Base-by-base conservation (phyloP, 129 eudicot species). In the Centella asiatica region DNA sequence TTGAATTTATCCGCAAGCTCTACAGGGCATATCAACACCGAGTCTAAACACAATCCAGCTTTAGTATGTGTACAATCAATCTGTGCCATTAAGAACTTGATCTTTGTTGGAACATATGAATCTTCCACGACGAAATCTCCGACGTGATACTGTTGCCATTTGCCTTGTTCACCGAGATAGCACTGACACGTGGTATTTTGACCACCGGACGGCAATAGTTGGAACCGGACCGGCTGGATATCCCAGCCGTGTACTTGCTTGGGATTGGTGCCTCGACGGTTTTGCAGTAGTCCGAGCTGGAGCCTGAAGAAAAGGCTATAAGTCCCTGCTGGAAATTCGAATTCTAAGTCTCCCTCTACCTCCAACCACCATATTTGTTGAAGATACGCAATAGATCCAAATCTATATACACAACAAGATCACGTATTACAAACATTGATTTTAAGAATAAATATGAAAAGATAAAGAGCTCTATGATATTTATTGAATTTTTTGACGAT, bases 291-390 rank as follows among this genome's bases (percentile, higher is more conserved):
- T 76, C 95, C 86, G 1, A 92, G 77, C 17, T 66, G 83, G 3
- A 92, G 76, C n/a, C 90, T 66, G 56, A 92, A 92, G 80, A 72
- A 87, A 13, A 92, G 53, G 71, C 90, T 84, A 65, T 92, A 87
- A 15, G 66, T 73, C 7, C 98, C 96, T 5, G 68, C 40, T 0
- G 88, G 95, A 55, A 87, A 82, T 34, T 84, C 76, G 50, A 92
- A 84, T 49, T 92, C 95, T 15, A 92, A 49, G 50, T 73, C 77
- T 66, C 98, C 98, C 15, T 75, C 86, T 0, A 82, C 90, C 74
- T 92, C 88, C 22, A 92, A 52, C 96, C 98, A 92, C 96, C 96
- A 92, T 73, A 80, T 80, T 73, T 92, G 95, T 75, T 84, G 83
- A 20, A 92, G 96, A 69, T 81, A 87, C 56, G 95, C 95, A 50